Evolutionary conservation across 768 basidiomycete genomes (phyloP), one percentile per base, ranked within the genome.

Genomic region (Cystofilobasidium bisporidii): DNA sequence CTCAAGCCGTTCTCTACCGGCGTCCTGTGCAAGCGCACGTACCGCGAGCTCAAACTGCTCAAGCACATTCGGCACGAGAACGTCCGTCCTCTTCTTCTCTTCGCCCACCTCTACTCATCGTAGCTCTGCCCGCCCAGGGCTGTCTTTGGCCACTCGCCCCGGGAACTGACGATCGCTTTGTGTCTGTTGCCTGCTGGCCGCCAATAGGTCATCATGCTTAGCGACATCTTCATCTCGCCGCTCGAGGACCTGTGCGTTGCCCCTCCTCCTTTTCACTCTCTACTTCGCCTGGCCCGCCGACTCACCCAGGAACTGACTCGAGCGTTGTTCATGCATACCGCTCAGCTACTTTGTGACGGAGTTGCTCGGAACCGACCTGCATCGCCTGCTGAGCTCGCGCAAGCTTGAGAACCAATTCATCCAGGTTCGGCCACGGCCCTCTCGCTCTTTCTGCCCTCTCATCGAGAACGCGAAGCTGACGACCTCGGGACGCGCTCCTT

Each of bases 51-150:
- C 28, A 56, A 56, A 30, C 53, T 56, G 26, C 53, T 56, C 53
- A 56, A 56, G 53, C 53, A 56, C 28, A 56, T 56, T 30, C 53
- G 53, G 30, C 53, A 56, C 30, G 53, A 56, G 53, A 56, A 56
- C 30, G 53, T 56, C 15, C 14, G 53, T 32, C n/a, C 28, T 18
- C 18, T 2, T 24, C 22, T 50, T 24, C 22, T 4, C 48, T 15
- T 50, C 5, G 48, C 11, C 15, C 5, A 5, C 18, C 17, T 47
- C 45, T 47, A 4, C 15, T 47, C 18, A 47, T 36, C 36, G 6
- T 18, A 20, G n/a, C 17, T 18, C 6, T 20, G n/a, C n/a, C n/a
- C n/a, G n/a, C n/a, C n/a, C n/a, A n/a, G n/a, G n/a, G n/a, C n/a
- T n/a, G n/a, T n/a, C n/a, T n/a, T n/a, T n/a, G n/a, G n/a, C n/a